Percentiles rank a stretch among this genome's conserved stretches.
phyloP scores from a whole-genome alignment of 257 asterid genomes.

The Solanum tarapatanum region DNA sequence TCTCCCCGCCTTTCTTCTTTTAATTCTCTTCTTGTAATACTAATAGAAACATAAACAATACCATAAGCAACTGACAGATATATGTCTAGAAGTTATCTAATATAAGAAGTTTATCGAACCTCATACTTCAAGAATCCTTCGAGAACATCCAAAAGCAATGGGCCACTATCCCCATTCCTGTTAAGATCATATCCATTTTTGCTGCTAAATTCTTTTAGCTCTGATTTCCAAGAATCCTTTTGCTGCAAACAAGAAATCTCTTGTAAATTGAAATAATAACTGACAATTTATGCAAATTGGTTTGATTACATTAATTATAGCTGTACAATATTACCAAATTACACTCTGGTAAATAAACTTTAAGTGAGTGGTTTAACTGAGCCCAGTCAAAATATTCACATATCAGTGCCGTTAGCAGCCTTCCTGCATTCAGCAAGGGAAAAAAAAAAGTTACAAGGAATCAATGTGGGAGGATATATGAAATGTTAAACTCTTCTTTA shows the following conservation, averaged over 20 bases:
- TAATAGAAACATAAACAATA: not conserved
- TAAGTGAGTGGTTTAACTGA: conserved; percentile 66
- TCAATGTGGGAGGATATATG: not conserved
- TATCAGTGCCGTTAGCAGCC: conserved; percentile 65
- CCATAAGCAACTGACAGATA: not conserved
- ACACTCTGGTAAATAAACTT: conserved; percentile 87
- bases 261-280: not conserved
- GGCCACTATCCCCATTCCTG: conserved; percentile 86
- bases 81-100: not conserved
- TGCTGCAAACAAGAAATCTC: conserved; percentile 34
- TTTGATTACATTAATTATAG: not conserved
- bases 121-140: conserved; percentile 98
- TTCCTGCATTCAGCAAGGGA: conserved; percentile 39
- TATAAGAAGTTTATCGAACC: conserved; percentile 34
- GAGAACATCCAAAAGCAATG: conserved; percentile 93
- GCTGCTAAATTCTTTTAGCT: conserved; percentile 82
- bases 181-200: conserved; percentile 88
- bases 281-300: not conserved
- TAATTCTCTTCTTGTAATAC: not conserved
- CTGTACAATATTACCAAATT: conserved; percentile 41
- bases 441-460: not conserved
- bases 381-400: conserved; percentile 98
- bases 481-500: not conserved
- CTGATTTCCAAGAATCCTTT: conserved; percentile 88
- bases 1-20: not conserved